Base-by-base conservation (phyloP, 768 basidiomycete genomes). In the Lactarius sanguifluus region DNA sequence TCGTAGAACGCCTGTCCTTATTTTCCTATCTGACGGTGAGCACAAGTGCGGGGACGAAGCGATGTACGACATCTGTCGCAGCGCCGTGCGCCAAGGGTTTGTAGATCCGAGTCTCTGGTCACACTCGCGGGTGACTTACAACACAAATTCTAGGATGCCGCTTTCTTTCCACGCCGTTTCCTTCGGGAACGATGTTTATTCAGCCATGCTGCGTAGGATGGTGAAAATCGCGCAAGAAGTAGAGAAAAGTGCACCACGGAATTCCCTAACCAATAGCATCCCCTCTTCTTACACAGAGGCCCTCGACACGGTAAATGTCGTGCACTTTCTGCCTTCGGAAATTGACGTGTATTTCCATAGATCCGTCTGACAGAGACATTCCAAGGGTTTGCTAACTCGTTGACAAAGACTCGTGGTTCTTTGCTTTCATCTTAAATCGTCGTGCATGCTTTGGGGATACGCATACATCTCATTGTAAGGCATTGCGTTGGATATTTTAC, bases 91-190 rank as follows among this genome's bases (percentile, higher is more conserved):
- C 32, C 79, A 79, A 5, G 84, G 85, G 83, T 83, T 67, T 47
- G 72, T 16, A 1, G 13, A 13, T n/a, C 34, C 34, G 34, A 3
- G 36, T 38, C 34, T 16, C 0, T 15, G 18, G 13, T 67, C 8
- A 50, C 34, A 1, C 12, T 69, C 9, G 50, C 30, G 3, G 43
- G 52, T 18, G 2, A 58, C 43, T 58, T 32, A 45, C 38, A 1
- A 15, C 10, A 7, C 8, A 52, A n/a, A 34, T n/a, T 30, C 1
- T 52, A 86, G 86, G 13, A 82, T 83, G 76, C 74, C 84, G 1
- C 74, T 85, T 1, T 84, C 85, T 0, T 83, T 87, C 71, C 86
- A 87, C 47, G 73, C 85, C 0, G 82, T 87, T 15, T 79, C 83
- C 0, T 86, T 87, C 40, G 85, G 85, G 8, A 75, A 76, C 1